A percentile compares a stretch with the other conserved stretches of the same genome.
phyloP scores from a whole-genome alignment of 176 grass and related monocot species.

The Cocos nucifera region DNA sequence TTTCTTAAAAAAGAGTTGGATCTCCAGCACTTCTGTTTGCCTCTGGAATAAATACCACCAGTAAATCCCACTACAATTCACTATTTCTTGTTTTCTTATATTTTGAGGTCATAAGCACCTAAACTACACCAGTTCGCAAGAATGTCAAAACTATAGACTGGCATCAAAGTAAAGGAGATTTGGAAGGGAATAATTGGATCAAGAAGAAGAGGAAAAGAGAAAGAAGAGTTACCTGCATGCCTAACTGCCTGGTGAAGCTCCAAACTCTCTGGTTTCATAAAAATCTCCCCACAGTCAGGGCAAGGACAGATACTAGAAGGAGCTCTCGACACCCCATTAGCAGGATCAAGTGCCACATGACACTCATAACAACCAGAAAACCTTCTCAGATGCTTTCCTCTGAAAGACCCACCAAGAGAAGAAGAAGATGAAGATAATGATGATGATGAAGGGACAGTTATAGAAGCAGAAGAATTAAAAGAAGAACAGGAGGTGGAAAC shows the following conservation, averaged over 20 bases:
- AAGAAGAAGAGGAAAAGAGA: background rate
- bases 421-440: slow-evolving; percentile 33
- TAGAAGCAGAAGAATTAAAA: slow-evolving; percentile 19
- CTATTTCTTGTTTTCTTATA: too few species aligned
- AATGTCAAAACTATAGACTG: too few species aligned
- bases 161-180: too few species aligned
- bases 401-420: slow-evolving; percentile 46
- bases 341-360: slow-evolving; percentile 39
- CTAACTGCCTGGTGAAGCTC: slow-evolving; percentile 50
- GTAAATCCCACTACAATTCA: too few species aligned
- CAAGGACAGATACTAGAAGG: slow-evolving; percentile 40
- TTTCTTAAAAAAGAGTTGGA: too few species aligned
- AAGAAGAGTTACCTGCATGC: slow-evolving; percentile 53
- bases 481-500: slow-evolving; percentile 46
- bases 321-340: slow-evolving; percentile 23
- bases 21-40: too few species aligned
- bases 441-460: background rate
- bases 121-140: too few species aligned
- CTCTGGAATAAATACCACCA: too few species aligned
- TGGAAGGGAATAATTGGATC: background rate
- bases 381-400: slow-evolving; percentile 59
- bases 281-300: slow-evolving; percentile 56
- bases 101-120: too few species aligned
- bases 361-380: slow-evolving; percentile 64
- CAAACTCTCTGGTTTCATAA: slow-evolving; percentile 51